Evolutionary conservation across 2,329 filamentous ascomycete species (phyloP).

Genomic region (Colletotrichum gloeosporioides): DNA sequence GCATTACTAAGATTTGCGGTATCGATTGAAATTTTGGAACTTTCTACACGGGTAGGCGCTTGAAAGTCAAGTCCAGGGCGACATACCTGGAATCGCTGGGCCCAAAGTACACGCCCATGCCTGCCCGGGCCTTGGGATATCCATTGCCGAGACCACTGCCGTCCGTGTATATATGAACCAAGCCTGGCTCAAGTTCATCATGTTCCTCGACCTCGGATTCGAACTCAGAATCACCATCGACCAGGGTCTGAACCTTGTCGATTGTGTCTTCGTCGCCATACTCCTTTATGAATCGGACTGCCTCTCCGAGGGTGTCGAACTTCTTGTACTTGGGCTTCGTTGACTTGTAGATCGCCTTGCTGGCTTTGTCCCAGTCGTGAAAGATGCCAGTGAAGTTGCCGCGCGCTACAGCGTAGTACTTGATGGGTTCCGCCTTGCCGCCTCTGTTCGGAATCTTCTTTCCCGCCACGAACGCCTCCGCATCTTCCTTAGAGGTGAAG

Average conservation of each 20-base stretch:
- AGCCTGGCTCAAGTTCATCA: slow-evolving; percentile 26
- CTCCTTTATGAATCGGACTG: slow-evolving; percentile 74
- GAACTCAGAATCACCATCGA: slow-evolving; percentile 25
- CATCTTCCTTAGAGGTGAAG: slow-evolving; percentile 75
- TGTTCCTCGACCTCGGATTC: slow-evolving; percentile 29
- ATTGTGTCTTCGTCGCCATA: slow-evolving; percentile 50
- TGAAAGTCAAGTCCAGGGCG: not conserved
- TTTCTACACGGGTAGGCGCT: too few relatives aligned
- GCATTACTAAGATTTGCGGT: not conserved
- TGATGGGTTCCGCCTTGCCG: slow-evolving; percentile 43
- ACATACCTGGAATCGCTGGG: slow-evolving; percentile 56
- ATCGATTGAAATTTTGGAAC: too few relatives aligned
- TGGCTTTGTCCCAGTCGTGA: slow-evolving; percentile 70
- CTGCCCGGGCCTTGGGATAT: slow-evolving; percentile 27
- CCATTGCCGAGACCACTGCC: slow-evolving; percentile 66
- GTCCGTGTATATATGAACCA: slow-evolving; percentile 64
- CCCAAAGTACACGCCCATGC: slow-evolving; percentile 70
- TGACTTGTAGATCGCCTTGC: slow-evolving; percentile 75
- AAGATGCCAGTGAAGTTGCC: slow-evolving; percentile 66
- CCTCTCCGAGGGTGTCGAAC: slow-evolving; percentile 72
- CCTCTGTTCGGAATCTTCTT: slow-evolving; percentile 48
- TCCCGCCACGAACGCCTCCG: slow-evolving; percentile 77
- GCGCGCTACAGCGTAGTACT: slow-evolving; percentile 66
- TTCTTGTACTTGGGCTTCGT: slow-evolving; percentile 74
- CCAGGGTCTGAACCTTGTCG: slow-evolving; percentile 11